Evolutionary conservation across 1,284 basidiomycete genomes (phyloP), one percentile per base, ranked within the genome.

Genomic region (Farysia itapuensis): DNA sequence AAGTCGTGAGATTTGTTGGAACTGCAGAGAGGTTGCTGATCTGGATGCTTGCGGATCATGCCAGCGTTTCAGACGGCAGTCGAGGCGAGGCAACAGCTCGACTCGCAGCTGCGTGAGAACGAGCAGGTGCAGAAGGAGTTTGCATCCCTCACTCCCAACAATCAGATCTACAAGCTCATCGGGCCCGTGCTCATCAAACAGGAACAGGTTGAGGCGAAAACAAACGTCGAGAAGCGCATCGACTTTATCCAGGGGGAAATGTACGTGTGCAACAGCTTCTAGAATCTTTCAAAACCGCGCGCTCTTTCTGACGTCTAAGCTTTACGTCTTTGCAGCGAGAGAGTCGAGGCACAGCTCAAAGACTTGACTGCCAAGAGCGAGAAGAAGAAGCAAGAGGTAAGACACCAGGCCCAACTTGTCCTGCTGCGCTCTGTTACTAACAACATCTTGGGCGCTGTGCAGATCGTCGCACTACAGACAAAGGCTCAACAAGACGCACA

Each of bases 41-140:
- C n/a, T n/a, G n/a, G n/a, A n/a, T n/a, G n/a, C n/a, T n/a, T n/a
- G n/a, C n/a, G 21, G 22, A 21, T 4, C 30, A 5, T 11, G 3
- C 6, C 43, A 64, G 67, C 64, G 5, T 58, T 72, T 32, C 56
- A 72, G 32, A 42, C 45, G 13, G 56, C 49, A 2, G 64, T 74
- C 13, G 71, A 74, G 35, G 52, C 65, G 13, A 40, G 70, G 11
- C 71, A 74, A 28, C 53, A 53, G 40, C 67, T 74, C 24, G 54
- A 70, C 32, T 68, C 90, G 0, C 93, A 97, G 75, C 80, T 88
- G 36, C 86, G 86, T 14, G 94, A 97, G 79, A 96, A 94, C 78
- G 87, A 93, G 77, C 81, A 85, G 45, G 94, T 97, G 28, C 85
- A 90, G 70, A 90, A 94, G 90, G 93, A 96, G 79, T 92, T 97